Evolutionary conservation across 106 monocot genomes (phyloP), one percentile per base, ranked within the genome.

Genomic region (Chionographis japonica): DNA sequence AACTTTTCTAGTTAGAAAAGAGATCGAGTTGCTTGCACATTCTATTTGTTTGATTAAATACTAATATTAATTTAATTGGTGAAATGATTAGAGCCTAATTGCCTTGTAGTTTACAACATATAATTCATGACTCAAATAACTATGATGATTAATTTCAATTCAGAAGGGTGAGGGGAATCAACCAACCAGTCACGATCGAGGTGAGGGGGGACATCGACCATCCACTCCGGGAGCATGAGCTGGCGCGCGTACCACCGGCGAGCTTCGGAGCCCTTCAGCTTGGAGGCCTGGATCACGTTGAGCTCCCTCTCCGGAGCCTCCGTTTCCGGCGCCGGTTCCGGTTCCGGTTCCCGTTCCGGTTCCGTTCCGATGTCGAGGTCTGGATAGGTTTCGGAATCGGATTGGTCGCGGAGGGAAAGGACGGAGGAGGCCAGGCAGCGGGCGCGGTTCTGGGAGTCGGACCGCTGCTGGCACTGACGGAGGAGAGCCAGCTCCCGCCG

Each of bases 141-240:
- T 27, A n/a, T n/a, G n/a, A 27, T 27, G 27, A 27, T 27, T 27
- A 27, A 27, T 27, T 27, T 27, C 27, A 49, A 59, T 27, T 4
- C 13, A 19, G 43, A 49, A 16, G 8, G 27, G 27, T 19, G 2
- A 52, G 9, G 49, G 40, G 40, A 18, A 20, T 13, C 38, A 66
- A 54, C 67, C 42, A 38, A 95, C 97, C 92, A 97, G 61, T 97
- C 92, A 8, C 52, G 49, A 50, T 78, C 65, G 36, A 97, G 85
- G 58, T 71, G 71, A 15, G 83, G 80, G 15, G 97, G 97, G 7
- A 87, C 78, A 68, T 92, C 97, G 50, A 92, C 74, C 97, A 97
- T 90, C 97, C 97, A 97, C 74, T 97, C 97, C 6, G 89, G 85
- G 11, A 92, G 79, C 92, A 97, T 89, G 19, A 97, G 84, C 85